Evolutionary conservation across 371 early-diverging fungal species (phyloP).

Genomic region (Blastocladiella emersonii): DNA sequence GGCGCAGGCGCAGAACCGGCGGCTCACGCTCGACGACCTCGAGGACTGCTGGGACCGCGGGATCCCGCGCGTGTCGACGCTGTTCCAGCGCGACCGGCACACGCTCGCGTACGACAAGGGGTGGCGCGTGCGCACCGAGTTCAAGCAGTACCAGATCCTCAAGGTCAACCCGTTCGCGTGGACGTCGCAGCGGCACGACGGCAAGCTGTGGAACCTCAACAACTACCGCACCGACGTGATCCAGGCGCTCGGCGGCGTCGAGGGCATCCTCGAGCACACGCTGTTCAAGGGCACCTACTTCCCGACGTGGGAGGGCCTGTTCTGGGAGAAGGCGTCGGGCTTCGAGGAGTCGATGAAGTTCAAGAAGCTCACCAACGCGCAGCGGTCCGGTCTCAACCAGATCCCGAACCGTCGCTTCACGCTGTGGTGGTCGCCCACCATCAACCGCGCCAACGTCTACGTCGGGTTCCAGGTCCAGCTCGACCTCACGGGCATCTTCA

Average conservation of each 20-base stretch:
- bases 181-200: constrained; percentile 85
- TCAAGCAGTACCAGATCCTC: constrained; percentile 91
- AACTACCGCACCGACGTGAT: constrained; percentile 97
- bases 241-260: constrained; percentile 95
- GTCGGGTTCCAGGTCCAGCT: constrained; percentile 99
- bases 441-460: constrained; percentile 96
- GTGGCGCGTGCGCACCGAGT: constrained; percentile 93
- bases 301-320: constrained; percentile 95
- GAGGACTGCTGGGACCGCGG: constrained; percentile 98
- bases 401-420: constrained; percentile 99
- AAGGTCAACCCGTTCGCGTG: constrained; percentile 95
- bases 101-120: constrained; percentile 97
- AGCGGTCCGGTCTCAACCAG: constrained; percentile 92
- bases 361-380: constrained; percentile 98
- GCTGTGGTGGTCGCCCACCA: constrained; percentile 99
- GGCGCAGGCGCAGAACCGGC: constrained; percentile 87
- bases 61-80: constrained; percentile 96
- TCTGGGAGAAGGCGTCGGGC: constrained; percentile 85
- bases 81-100: constrained; percentile 90
- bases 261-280: constrained; percentile 96
- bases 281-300: constrained; percentile 95
- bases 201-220: constrained; percentile 93
- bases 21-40: constrained; percentile 89
- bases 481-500: constrained; percentile 97
- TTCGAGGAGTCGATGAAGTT: constrained; percentile 38